A percentile compares a stretch with the other conserved stretches of the same genome.
Evolutionary conservation across 305 asterid species (phyloP).

Genomic region (Plantago rigida): DNA sequence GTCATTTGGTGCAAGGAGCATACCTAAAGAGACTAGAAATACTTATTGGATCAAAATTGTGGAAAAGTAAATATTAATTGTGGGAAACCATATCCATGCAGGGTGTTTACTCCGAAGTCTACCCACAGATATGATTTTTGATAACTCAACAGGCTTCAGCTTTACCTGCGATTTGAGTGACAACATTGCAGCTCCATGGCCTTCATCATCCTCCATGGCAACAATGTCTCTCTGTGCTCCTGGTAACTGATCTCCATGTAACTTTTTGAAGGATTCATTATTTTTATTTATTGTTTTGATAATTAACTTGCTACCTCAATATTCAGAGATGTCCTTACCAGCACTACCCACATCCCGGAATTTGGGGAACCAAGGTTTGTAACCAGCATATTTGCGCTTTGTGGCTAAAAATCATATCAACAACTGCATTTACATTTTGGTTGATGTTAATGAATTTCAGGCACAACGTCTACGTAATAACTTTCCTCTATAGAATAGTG

Average conservation of each 20-base stretch:
- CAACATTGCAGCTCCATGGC: constrained; percentile 97
- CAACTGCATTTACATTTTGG: no score
- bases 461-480: no score
- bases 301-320: constrained; percentile 17
- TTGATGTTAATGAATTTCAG: no score
- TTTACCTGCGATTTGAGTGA: constrained; percentile 83
- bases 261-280: neutral
- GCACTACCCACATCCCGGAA: constrained; percentile 75
- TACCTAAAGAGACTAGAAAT: no score
- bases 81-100: constrained; percentile 29
- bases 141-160: constrained; percentile 75
- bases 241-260: constrained; percentile 42
- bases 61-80: neutral
- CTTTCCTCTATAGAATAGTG: no score
- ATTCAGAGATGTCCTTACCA: constrained; percentile 93
- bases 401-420: no score
- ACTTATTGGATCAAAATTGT: neutral
- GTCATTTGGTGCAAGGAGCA: no score
- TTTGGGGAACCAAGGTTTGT: constrained; percentile 49
- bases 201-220: constrained; percentile 67
- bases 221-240: constrained; percentile 93
- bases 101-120: constrained; percentile 85
- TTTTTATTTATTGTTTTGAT: neutral
- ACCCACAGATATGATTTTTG: constrained; percentile 78
- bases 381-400: neutral